Conservation (phyloP, 805 yeast species). For the Nakazawaea ishiwadae region DNA sequence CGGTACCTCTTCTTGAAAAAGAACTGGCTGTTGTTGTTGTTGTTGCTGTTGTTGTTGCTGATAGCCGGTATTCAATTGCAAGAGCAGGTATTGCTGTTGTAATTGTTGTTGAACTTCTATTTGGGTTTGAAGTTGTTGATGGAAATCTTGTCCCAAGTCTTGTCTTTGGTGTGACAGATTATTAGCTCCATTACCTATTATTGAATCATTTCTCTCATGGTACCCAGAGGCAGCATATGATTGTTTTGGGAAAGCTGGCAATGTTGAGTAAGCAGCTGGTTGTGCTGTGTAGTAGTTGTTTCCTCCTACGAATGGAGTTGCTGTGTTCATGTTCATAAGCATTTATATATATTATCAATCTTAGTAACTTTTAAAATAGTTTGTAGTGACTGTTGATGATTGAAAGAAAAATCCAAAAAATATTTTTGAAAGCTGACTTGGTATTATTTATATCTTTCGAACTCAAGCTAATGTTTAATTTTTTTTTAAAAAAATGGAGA, state of each 20-base stretch:
- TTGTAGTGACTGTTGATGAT: no score
- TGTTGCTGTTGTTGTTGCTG: conserved; percentile 3
- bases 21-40: background rate
- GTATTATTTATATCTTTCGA: conserved; percentile 3
- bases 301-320: background rate
- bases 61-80: background rate
- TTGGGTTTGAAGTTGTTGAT: conserved; percentile 1
- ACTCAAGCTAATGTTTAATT: no score
- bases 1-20: background rate
- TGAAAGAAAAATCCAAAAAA: no score
- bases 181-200: background rate
- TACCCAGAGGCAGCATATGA: background rate
- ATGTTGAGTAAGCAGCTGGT: background rate
- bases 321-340: background rate
- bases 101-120: background rate
- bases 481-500: background rate
- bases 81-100: background rate
- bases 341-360: background rate
- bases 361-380: no score
- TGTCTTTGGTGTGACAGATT: background rate
- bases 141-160: background rate
- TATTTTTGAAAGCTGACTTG: background rate
- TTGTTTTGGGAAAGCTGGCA: background rate
- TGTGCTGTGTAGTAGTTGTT: background rate
- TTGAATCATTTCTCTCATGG: background rate